These are phyloP conservation scores for Globisporangium recalcitrans DNA, from an alignment of 352 stramenopile species.

Conservation along the genomic window DNA sequence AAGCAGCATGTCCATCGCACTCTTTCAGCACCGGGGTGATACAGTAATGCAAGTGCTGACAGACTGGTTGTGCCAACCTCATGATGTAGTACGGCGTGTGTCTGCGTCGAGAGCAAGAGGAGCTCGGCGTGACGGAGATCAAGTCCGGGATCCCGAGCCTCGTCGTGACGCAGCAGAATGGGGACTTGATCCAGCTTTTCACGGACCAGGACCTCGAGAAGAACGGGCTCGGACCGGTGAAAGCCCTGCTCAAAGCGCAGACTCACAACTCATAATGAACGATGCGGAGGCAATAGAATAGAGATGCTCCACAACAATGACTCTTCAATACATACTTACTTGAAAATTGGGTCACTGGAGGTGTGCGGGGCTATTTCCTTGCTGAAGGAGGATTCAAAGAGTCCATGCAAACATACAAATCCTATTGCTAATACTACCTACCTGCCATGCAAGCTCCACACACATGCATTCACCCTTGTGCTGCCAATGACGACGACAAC, in stretches of 20 bases:
- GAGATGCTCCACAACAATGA: background rate
- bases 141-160: slow-evolving; percentile 23
- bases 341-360: background rate
- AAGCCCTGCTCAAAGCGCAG: slow-evolving; percentile 8
- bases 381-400: background rate
- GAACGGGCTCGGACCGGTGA: slow-evolving; percentile 5
- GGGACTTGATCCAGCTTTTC: slow-evolving; percentile 17
- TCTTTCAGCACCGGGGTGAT: background rate
- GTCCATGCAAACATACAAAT: background rate
- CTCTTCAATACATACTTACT: background rate
- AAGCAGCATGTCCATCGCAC: background rate
- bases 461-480: background rate
- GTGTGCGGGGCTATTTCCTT: background rate
- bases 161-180: slow-evolving; percentile 17
- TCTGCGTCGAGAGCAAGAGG: slow-evolving; percentile 52
- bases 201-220: slow-evolving; percentile 15
- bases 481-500: background rate
- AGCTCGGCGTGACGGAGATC: slow-evolving; percentile 21
- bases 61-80: background rate
- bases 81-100: slow-evolving; percentile 63
- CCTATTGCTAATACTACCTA: background rate
- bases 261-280: background rate
- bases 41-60: background rate
- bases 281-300: background rate
- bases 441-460: slow-evolving; percentile 1